Percentiles rank a stretch among this genome's conserved stretches.
phyloP scores from a whole-genome alignment of 75 land plant species.

The Pinus tabuliformis region DNA sequence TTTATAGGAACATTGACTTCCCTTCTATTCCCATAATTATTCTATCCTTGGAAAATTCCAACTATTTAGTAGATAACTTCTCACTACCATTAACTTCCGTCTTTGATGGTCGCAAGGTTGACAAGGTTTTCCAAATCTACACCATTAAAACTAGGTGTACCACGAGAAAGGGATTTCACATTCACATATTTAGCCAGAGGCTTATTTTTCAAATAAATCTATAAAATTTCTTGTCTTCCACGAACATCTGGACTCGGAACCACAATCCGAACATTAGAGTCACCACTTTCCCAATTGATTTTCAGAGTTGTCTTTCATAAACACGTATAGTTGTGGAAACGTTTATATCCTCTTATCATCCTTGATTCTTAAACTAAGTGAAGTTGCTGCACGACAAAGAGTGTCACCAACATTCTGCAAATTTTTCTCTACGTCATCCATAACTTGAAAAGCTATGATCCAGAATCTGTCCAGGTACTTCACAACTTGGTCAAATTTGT shows the following conservation, averaged over 20 bases:
- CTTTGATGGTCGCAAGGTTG: conserved; percentile 96
- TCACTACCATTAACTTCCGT: conserved; percentile 96
- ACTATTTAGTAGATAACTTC: conserved; percentile 61
- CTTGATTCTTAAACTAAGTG: too few relatives aligned
- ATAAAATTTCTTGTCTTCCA: conserved; percentile 93
- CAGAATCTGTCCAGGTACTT: too few relatives aligned
- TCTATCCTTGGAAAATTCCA: conserved; percentile 98
- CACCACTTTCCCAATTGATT: too few relatives aligned
- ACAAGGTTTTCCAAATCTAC: conserved; percentile 99
- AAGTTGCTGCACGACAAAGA: too few relatives aligned
- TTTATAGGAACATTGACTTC: conserved; percentile 74
- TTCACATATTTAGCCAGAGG: conserved; percentile 93
- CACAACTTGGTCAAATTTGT: too few relatives aligned
- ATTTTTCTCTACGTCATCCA: too few relatives aligned
- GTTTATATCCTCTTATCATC: too few relatives aligned
- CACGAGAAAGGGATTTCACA: conserved; percentile 81
- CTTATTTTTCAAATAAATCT: conserved; percentile 90
- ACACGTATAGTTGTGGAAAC: too few relatives aligned
- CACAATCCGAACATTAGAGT: too few relatives aligned
- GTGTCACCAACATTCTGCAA: too few relatives aligned
- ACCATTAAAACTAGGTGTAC: conserved; percentile 98
- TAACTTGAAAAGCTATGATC: too few relatives aligned
- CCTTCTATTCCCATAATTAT: conserved; percentile 97
- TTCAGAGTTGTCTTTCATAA: too few relatives aligned
- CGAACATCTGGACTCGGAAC: conserved; percentile 93